Evolutionary conservation across 2,329 filamentous ascomycete genomes (phyloP).

Genomic region (Sphaerostilbella broomeana): DNA sequence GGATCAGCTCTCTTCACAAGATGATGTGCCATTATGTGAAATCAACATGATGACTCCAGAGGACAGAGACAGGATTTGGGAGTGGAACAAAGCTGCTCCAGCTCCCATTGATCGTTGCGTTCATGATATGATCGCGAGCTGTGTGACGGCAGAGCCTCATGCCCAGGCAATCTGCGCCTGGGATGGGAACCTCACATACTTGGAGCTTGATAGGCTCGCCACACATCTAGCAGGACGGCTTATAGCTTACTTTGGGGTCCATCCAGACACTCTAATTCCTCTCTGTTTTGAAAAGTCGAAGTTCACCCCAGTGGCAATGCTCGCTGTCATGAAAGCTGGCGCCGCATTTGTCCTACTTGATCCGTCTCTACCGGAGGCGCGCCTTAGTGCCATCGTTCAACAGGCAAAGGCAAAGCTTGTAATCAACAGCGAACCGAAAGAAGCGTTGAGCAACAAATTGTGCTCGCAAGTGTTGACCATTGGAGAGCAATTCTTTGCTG

Average conservation of each 20-base stretch:
- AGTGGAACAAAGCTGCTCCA: background rate
- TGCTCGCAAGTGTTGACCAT: background rate
- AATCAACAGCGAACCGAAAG: background rate
- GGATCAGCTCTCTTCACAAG: background rate
- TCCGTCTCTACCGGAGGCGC: background rate
- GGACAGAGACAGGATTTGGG: background rate
- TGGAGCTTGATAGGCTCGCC: conserved; percentile 9
- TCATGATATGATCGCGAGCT: conserved; percentile 1
- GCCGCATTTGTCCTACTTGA: conserved; percentile 1
- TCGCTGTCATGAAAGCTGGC: conserved; percentile 6
- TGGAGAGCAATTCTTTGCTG: too few species aligned
- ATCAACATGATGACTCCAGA: background rate
- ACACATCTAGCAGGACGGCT: conserved; percentile 7
- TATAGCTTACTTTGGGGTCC: conserved; percentile 4
- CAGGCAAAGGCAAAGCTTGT: conserved; percentile 4
- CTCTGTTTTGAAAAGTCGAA: conserved; percentile 7
- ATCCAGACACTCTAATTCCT: background rate
- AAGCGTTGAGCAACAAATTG: background rate
- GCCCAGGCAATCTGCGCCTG: conserved; percentile 4
- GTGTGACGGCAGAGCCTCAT: background rate
- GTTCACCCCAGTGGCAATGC: background rate
- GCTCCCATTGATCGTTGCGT: background rate
- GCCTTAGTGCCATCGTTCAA: background rate
- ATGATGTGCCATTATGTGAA: background rate
- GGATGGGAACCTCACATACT: conserved; percentile 7